Evolutionary conservation across 352 stramenopile genomes (phyloP).

Genomic region (Globisporangium nodosum): DNA sequence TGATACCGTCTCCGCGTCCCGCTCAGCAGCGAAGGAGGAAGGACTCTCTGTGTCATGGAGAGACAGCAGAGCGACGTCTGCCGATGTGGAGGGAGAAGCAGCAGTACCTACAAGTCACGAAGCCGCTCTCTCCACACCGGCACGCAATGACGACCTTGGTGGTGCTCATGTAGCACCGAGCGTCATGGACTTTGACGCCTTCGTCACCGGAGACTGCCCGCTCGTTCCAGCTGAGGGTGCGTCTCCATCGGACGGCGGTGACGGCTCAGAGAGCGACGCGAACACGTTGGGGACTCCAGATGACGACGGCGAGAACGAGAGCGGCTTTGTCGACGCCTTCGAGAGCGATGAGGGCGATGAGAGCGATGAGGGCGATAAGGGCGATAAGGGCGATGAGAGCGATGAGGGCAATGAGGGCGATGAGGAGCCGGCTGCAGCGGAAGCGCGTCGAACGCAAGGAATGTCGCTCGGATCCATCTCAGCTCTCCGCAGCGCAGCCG

Average conservation of each 20-base stretch:
- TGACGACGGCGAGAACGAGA: constrained; percentile 3
- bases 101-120: not conserved
- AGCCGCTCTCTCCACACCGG: not conserved
- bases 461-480: constrained; percentile 1
- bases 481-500: constrained; percentile 9
- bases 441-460: not conserved
- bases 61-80: not conserved
- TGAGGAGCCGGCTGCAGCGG: not conserved
- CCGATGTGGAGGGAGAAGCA: not conserved
- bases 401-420: not conserved
- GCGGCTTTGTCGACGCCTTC: constrained; percentile 2
- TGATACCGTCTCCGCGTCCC: not conserved
- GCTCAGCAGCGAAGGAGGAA: not conserved
- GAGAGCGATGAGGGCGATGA: constrained; percentile 1
- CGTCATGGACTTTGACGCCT: constrained; percentile 18
- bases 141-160: not conserved
- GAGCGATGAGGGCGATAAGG: not conserved
- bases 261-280: not conserved
- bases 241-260: not conserved
- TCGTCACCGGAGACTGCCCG: constrained; percentile 8
- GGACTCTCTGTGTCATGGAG: not conserved
- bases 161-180: not conserved
- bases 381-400: not conserved
- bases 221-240: not conserved
- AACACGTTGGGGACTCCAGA: constrained; percentile 2